Conservation (phyloP, 441 rosid species). For the Pelargonium cotyledonis region DNA sequence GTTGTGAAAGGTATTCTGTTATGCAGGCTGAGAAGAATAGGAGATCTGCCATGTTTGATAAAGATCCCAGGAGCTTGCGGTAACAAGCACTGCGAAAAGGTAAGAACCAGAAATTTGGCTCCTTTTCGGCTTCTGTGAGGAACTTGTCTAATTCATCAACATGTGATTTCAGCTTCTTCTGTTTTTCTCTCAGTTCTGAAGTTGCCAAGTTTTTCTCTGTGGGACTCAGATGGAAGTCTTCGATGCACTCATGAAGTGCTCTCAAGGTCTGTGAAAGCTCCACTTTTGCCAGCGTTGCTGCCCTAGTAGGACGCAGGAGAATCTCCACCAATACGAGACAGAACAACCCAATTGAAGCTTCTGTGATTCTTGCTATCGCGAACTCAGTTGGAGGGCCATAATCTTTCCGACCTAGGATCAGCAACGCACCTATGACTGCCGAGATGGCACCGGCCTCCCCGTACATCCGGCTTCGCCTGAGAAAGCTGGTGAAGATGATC, state of each 20-base stretch:
- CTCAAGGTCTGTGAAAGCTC: constrained; percentile 40
- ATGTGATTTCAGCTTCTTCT: constrained; percentile 32
- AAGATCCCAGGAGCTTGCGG: constrained; percentile 33
- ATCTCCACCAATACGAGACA: constrained; percentile 50
- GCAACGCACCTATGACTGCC: constrained; percentile 53
- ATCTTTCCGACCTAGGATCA: constrained; percentile 62
- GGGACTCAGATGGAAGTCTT: constrained; percentile 1
- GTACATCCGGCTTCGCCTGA: constrained; percentile 63
- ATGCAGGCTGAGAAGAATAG: constrained; percentile 29
- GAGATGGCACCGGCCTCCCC: constrained; percentile 66
- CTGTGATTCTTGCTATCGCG: constrained; percentile 55
- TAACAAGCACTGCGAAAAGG: constrained; percentile 41
- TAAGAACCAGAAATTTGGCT: constrained; percentile 57
- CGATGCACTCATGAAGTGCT: constrained; percentile 30
- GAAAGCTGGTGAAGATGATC: constrained; percentile 54
- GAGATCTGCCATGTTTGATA: constrained; percentile 40
- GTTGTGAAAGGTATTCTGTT: neutral
- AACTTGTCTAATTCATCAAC: constrained; percentile 34
- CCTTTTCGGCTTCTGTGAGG: constrained; percentile 47
- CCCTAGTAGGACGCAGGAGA: constrained; percentile 44
- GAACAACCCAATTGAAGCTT: constrained; percentile 54
- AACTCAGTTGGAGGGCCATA: constrained; percentile 54
- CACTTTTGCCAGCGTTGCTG: constrained; percentile 51
- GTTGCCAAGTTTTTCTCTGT: constrained; percentile 19
- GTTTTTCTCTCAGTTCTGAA: constrained; percentile 12